Conservation (phyloP, 768 basidiomycete genomes). For the Mycena metata region DNA sequence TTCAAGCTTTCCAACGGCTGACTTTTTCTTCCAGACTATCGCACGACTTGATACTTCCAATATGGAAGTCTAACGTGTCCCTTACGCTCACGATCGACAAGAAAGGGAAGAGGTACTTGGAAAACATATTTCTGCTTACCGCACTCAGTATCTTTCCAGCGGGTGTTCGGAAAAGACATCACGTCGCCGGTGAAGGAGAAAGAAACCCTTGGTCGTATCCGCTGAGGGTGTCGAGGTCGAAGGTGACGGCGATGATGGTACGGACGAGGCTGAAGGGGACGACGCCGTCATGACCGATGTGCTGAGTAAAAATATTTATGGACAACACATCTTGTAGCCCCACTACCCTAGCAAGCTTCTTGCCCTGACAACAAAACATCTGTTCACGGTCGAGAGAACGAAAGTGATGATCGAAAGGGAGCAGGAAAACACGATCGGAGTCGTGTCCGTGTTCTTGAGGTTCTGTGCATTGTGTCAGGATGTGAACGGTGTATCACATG, state of each 20-base stretch:
- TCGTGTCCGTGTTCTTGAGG: too few species aligned
- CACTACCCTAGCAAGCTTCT: too few species aligned
- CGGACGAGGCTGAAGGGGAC: background rate
- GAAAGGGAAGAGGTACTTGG: conserved; percentile 91
- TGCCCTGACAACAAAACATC: too few species aligned
- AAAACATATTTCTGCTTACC: too few species aligned
- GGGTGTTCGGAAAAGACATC: conserved; percentile 87
- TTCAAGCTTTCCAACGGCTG: background rate
- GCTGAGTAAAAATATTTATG: conserved; percentile 5
- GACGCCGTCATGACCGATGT: conserved; percentile 11
- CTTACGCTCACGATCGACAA: conserved; percentile 96
- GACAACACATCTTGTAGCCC: background rate
- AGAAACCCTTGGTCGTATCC: background rate
- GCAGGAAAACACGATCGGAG: too few species aligned
- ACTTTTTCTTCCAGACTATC: conserved; percentile 62
- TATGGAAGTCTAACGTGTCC: conserved; percentile 95
- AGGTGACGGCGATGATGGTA: background rate
- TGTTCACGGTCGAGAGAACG: too few species aligned
- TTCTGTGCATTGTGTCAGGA: too few species aligned
- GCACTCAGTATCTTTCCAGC: conserved; percentile 51
- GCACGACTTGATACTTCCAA: conserved; percentile 90
- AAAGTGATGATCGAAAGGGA: too few species aligned
- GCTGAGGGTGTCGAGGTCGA: conserved; percentile 16
- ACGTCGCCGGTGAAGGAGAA: conserved; percentile 53
- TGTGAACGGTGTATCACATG: too few species aligned